Conservation (phyloP, 331 rosid species). For the Erythrophleum ivorense region DNA sequence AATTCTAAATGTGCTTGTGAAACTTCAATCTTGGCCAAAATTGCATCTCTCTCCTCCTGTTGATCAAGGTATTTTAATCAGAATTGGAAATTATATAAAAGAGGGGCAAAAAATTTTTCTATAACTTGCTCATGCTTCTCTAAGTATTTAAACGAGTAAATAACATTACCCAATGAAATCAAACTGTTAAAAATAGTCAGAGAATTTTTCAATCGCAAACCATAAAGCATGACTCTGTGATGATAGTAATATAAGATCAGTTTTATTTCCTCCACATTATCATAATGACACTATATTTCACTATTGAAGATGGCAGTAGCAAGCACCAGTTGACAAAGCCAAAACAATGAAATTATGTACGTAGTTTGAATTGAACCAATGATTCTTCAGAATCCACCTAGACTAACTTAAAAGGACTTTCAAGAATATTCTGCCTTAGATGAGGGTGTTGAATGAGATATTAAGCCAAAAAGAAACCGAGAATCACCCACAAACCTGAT, state of each 20-base stretch:
- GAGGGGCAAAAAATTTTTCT: neutral
- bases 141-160: no score
- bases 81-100: slow-evolving; percentile 4
- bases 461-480: slow-evolving; percentile 3
- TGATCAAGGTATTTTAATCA: slow-evolving; percentile 37
- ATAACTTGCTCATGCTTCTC: no score
- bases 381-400: slow-evolving; percentile 17
- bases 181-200: neutral
- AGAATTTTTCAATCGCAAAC: neutral
- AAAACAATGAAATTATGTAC: slow-evolving; percentile 5
- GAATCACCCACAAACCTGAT: slow-evolving; percentile 70
- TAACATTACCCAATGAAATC: no score
- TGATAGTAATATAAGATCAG: slow-evolving; percentile 11
- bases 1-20: slow-evolving; percentile 96
- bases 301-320: neutral
- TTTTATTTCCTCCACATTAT: slow-evolving; percentile 7
- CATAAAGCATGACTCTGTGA: slow-evolving; percentile 15
- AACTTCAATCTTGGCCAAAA: slow-evolving; percentile 90
- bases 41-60: slow-evolving; percentile 99
- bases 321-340: neutral
- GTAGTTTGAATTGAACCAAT: neutral
- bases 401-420: neutral
- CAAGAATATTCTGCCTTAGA: slow-evolving; percentile 7
- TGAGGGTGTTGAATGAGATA: neutral
- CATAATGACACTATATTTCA: neutral